Conservation (phyloP, 805 yeast species). For the Candida awuae region DNA sequence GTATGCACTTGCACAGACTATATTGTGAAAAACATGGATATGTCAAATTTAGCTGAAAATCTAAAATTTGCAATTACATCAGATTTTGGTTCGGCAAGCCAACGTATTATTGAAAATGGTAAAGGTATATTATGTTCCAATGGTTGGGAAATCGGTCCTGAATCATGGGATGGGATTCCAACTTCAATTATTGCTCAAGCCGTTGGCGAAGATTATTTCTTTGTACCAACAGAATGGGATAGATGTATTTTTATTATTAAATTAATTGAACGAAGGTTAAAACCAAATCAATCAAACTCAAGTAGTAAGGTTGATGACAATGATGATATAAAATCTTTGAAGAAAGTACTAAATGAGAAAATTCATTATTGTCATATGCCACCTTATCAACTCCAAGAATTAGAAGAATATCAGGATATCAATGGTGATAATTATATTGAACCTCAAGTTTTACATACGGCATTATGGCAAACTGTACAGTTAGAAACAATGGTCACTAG, state of each 20-base stretch:
- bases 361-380: slow-evolving; percentile 43
- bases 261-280: slow-evolving; percentile 32
- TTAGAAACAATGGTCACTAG: slow-evolving; percentile 34
- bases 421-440: slow-evolving; percentile 33
- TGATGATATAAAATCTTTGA: slow-evolving; percentile 20
- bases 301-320: slow-evolving; percentile 1
- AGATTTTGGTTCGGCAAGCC: slow-evolving; percentile 41
- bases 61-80: slow-evolving; percentile 36
- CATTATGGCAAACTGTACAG: slow-evolving; percentile 42
- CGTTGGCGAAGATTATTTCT: slow-evolving; percentile 43
- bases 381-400: slow-evolving; percentile 37
- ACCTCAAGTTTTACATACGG: slow-evolving; percentile 34
- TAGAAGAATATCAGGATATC: slow-evolving; percentile 33
- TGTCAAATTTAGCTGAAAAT: slow-evolving; percentile 31
- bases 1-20: slow-evolving; percentile 37
- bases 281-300: slow-evolving; percentile 2
- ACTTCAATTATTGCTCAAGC: slow-evolving; percentile 34
- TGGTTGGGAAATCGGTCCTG: slow-evolving; percentile 42
- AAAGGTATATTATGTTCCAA: slow-evolving; percentile 39
- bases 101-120: slow-evolving; percentile 37
- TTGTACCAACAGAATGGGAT: slow-evolving; percentile 49
- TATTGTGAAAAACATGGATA: slow-evolving; percentile 30
- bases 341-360: slow-evolving; percentile 31
- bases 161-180: slow-evolving; percentile 43
- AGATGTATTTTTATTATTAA: slow-evolving; percentile 40